These are phyloP conservation scores for Pseudohalonectria lignicola DNA, from an alignment of 2,329 filamentous ascomycete species.

Conservation along the genomic window DNA sequence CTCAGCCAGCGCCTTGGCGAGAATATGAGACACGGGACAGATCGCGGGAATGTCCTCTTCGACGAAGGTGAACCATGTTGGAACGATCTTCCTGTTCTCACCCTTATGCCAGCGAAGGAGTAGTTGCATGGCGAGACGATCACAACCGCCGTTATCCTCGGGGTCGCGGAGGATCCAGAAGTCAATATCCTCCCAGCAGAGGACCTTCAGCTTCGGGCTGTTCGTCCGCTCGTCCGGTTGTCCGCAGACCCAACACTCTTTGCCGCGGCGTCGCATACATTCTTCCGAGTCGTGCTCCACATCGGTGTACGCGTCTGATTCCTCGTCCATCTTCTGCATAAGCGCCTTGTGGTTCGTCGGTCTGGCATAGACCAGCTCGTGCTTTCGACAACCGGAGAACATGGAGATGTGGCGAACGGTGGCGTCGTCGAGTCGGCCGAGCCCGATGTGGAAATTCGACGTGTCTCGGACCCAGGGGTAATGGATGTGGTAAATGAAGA, in stretches of 20 bases:
- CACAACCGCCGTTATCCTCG: slow-evolving; percentile 4
- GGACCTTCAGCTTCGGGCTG: slow-evolving; percentile 4
- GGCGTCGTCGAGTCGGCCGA: slow-evolving; percentile 8
- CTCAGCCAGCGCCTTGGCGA: slow-evolving; percentile 5
- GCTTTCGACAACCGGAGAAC: slow-evolving; percentile 7
- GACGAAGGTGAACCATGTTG: slow-evolving; percentile 7
- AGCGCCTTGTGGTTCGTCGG: slow-evolving; percentile 2
- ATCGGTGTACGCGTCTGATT: slow-evolving; percentile 7
- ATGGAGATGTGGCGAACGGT: slow-evolving; percentile 6
- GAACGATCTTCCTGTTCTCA: slow-evolving; percentile 5
- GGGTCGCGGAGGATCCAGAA: slow-evolving; percentile 7
- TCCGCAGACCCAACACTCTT: slow-evolving; percentile 6
- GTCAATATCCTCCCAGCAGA: slow-evolving; percentile 9
- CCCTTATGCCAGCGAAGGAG: slow-evolving; percentile 6
- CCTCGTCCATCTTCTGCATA: slow-evolving; percentile 4
- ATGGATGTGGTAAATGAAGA: slow-evolving; percentile 6
- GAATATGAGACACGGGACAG: slow-evolving; percentile 6
- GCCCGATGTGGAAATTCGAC: slow-evolving; percentile 5
- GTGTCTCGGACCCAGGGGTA: slow-evolving; percentile 7
- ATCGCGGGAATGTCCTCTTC: slow-evolving; percentile 5
- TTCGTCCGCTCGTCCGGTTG: slow-evolving; percentile 2
- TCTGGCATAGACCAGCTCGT: slow-evolving; percentile 8
- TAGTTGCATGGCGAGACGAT: slow-evolving; percentile 6
- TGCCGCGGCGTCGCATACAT: slow-evolving; percentile 2
- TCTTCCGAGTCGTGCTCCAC: slow-evolving; percentile 1